phyloP scores from a whole-genome alignment of 352 stramenopile genomes.

The Globisporangium viniferum region DNA sequence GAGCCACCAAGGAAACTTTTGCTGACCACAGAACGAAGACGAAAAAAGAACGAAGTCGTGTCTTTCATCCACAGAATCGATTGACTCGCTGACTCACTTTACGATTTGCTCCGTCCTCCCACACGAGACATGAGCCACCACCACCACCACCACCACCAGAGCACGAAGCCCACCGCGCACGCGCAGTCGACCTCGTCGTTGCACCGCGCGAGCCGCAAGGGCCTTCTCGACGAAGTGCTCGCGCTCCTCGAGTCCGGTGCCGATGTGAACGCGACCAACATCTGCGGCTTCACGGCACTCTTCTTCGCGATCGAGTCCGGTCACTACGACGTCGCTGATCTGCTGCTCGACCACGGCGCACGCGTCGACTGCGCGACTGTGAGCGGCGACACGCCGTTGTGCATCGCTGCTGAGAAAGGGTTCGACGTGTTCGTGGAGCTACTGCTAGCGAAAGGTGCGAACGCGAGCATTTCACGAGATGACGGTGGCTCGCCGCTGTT shows the following conservation, averaged over 20 bases:
- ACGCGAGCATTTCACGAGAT: background rate
- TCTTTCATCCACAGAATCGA: too few relatives aligned
- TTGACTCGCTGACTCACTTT: background rate
- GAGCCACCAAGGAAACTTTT: too few relatives aligned
- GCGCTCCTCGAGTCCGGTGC: constrained; percentile 9
- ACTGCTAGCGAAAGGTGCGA: constrained; percentile 7
- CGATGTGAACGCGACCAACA: constrained; percentile 7
- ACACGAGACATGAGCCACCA: background rate
- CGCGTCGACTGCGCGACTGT: constrained; percentile 4
- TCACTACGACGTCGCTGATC: background rate
- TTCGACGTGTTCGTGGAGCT: constrained; percentile 1
- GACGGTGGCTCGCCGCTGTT: constrained; percentile 9
- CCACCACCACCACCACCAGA: background rate
- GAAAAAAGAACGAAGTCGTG: too few relatives aligned
- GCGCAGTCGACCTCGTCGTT: constrained; percentile 5
- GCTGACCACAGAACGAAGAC: too few relatives aligned
- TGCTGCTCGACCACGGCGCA: constrained; percentile 8
- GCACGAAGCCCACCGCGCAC: background rate
- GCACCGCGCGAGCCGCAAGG: constrained; percentile 9
- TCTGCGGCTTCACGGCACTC: constrained; percentile 6
- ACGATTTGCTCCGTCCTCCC: background rate
- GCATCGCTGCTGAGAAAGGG: constrained; percentile 9
- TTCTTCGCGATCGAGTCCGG: constrained; percentile 8
- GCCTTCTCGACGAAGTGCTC: constrained; percentile 3
- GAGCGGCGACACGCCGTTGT: constrained; percentile 6